These are phyloP conservation scores for Jatropha curcas DNA, from an alignment of 345 rosid genomes.

Conservation along the genomic window DNA sequence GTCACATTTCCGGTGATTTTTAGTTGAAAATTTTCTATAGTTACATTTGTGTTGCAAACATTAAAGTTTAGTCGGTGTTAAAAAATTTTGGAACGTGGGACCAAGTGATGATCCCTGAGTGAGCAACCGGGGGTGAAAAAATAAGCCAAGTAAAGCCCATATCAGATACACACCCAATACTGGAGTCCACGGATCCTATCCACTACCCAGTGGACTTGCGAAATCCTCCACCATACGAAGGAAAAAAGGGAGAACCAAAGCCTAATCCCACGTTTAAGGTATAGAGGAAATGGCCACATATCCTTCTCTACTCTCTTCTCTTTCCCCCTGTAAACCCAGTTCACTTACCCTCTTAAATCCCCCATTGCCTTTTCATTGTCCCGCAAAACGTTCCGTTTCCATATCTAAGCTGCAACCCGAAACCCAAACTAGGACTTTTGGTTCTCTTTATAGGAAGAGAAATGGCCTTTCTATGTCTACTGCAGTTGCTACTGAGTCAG, in stretches of 20 bases:
- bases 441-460: slow-evolving; percentile 22
- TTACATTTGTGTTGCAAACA: too few species aligned
- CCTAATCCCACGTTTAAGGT: slow-evolving; percentile 15
- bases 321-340: slow-evolving; percentile 42
- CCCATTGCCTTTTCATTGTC: slow-evolving; percentile 24
- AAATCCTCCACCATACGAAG: slow-evolving; percentile 17
- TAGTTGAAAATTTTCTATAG: too few species aligned
- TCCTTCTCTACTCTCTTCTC: slow-evolving; percentile 43
- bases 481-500: slow-evolving; percentile 54
- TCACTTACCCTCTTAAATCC: slow-evolving; percentile 17
- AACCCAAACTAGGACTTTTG: neutral
- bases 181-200: too few species aligned
- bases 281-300: slow-evolving; percentile 44
- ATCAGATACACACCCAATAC: too few species aligned
- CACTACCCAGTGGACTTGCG: too few species aligned
- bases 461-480: slow-evolving; percentile 38
- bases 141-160: too few species aligned
- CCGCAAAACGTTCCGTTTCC: slow-evolving; percentile 43
- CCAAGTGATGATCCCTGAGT: too few species aligned
- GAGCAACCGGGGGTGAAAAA: too few species aligned
- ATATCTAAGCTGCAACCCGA: slow-evolving; percentile 21
- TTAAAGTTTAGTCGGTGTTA: too few species aligned
- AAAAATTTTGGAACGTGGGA: too few species aligned
- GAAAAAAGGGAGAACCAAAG: neutral
- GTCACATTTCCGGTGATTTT: too few species aligned